Percentiles rank a stretch among this genome's conserved stretches.
phyloP scores from a whole-genome alignment of 169 alveolate species.

The Perkinsus marinus region DNA sequence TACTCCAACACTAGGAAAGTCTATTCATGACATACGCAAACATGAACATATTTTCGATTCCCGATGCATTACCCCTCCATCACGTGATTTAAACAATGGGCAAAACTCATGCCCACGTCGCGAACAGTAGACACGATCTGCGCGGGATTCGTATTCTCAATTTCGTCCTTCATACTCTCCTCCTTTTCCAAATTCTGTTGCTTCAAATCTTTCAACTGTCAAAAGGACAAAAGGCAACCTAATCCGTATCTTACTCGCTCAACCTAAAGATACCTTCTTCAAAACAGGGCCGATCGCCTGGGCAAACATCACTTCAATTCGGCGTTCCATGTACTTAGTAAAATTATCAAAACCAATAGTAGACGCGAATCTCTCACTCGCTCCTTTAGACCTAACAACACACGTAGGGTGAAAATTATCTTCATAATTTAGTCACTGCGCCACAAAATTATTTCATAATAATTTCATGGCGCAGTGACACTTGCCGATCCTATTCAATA shows the following conservation, averaged over 20 bases:
- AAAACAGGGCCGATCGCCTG: slow-evolving; percentile 1
- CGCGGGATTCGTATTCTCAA: neutral
- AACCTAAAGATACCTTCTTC: neutral
- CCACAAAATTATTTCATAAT: no score
- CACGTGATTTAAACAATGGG: slow-evolving; percentile 2
- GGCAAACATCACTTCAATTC: slow-evolving; percentile 1
- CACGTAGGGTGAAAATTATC: no score
- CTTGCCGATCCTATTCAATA: no score
- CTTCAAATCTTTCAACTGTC: neutral
- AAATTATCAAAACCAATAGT: slow-evolving; percentile 1
- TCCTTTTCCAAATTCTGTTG: neutral
- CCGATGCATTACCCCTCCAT: slow-evolving; percentile 5
- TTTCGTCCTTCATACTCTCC: neutral
- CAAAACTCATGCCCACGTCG: slow-evolving; percentile 7
- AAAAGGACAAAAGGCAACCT: neutral
- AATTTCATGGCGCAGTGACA: no score
- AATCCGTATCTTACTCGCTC: neutral
- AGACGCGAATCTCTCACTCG: neutral
- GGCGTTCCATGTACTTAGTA: slow-evolving; percentile 2
- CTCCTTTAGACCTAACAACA: neutral
- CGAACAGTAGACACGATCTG: neutral
- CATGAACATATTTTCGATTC: no score
- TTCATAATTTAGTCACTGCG: no score
- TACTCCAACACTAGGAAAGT: no score
- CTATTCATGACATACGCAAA: no score